A percentile compares a stretch with the other conserved stretches of the same genome.
phyloP scores from a whole-genome alignment of 768 basidiomycete species.

The Tephrocybe sp. region DNA sequence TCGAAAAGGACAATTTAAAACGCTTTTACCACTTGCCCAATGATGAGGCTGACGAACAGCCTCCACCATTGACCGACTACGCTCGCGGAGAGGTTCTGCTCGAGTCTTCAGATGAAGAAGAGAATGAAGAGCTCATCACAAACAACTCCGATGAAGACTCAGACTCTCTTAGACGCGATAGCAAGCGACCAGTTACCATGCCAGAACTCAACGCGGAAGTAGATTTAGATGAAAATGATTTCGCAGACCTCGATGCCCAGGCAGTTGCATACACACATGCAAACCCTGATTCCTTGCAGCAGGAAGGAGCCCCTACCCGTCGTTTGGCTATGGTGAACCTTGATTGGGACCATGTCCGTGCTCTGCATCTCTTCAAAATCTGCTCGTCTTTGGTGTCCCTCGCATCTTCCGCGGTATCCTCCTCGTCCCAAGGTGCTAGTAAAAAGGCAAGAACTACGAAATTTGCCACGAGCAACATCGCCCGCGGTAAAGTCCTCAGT shows the following conservation, averaged over 20 bases:
- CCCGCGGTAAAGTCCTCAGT: constrained; percentile 67
- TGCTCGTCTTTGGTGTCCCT: constrained; percentile 83
- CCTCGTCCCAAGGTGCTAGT: constrained; percentile 22
- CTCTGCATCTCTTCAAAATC: constrained; percentile 88
- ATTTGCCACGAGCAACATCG: constrained; percentile 31
- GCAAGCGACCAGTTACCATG: constrained; percentile 40
- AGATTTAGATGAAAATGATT: constrained; percentile 77
- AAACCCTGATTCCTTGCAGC: constrained; percentile 43
- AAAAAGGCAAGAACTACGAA: constrained; percentile 18
- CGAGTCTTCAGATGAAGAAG: constrained; percentile 85
- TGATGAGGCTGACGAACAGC: constrained; percentile 30
- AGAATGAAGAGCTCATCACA: constrained; percentile 22
- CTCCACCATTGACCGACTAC: constrained; percentile 59
- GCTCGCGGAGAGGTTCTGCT: constrained; percentile 89
- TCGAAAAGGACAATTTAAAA: constrained; percentile 74
- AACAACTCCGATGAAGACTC: constrained; percentile 33
- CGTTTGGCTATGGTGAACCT: constrained; percentile 92
- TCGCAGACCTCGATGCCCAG: constrained; percentile 73
- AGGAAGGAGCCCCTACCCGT: constrained; percentile 50
- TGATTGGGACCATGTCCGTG: constrained; percentile 97
- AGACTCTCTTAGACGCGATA: constrained; percentile 48
- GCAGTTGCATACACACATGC: constrained; percentile 58
- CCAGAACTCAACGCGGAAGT: constrained; percentile 53
- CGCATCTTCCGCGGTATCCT: constrained; percentile 42
- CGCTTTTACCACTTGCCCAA: constrained; percentile 77